These are phyloP conservation scores for Spatholobus suberectus DNA, from an alignment of 306 rosid species.

Conservation along the genomic window DNA sequence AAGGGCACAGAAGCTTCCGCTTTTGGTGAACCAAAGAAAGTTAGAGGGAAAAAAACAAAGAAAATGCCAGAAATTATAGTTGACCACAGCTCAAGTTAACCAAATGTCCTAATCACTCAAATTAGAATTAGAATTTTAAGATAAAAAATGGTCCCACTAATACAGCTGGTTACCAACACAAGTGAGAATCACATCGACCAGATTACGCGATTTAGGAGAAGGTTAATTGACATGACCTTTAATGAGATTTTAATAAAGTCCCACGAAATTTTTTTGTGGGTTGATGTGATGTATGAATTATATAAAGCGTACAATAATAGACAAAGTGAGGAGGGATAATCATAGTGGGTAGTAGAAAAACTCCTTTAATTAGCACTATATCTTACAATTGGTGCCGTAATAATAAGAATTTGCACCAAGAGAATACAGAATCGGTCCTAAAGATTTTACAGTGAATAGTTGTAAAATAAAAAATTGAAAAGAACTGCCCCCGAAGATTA, in stretches of 20 bases:
- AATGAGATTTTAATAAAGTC: constrained; percentile 44
- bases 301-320: constrained; percentile 43
- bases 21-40: constrained; percentile 63
- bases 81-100: constrained; percentile 61
- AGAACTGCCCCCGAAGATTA: constrained; percentile 47
- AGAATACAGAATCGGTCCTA: constrained; percentile 61
- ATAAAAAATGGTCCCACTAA: constrained; percentile 57
- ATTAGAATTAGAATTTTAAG: constrained; percentile 62
- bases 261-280: constrained; percentile 46
- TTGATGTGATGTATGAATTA: constrained; percentile 54
- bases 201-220: constrained; percentile 58
- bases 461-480: constrained; percentile 37
- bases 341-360: constrained; percentile 43
- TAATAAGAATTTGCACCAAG: constrained; percentile 62
- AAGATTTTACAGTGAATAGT: constrained; percentile 75
- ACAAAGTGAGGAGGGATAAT: constrained; percentile 40
- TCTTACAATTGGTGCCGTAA: constrained; percentile 69
- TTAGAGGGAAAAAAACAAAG: constrained; percentile 50
- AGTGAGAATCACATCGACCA: constrained; percentile 68
- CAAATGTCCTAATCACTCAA: constrained; percentile 66
- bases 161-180: constrained; percentile 93
- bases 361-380: constrained; percentile 68
- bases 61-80: constrained; percentile 75
- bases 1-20: constrained; percentile 73
- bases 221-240: constrained; percentile 73